These are phyloP conservation scores for Echeveria elegans DNA, from an alignment of 164 flowering plant genomes.

Conservation along the genomic window DNA sequence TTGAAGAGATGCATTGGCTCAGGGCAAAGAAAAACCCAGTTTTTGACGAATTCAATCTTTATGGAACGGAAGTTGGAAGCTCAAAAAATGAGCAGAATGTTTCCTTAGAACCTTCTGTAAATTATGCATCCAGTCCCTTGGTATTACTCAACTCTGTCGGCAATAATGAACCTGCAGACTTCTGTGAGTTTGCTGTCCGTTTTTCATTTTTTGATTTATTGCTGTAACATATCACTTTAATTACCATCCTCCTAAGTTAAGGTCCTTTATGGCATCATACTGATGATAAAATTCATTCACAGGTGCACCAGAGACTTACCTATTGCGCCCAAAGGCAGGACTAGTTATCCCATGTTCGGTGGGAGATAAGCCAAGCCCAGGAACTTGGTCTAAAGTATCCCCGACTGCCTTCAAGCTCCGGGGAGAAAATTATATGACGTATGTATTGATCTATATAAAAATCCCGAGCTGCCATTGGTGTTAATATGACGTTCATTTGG, in stretches of 20 bases:
- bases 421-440: slow-evolving; percentile 43
- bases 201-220: not conserved
- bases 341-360: slow-evolving; percentile 24
- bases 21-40: slow-evolving; percentile 1
- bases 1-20: not conserved
- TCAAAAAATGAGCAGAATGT: not conserved
- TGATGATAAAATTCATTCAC: slow-evolving; percentile 3
- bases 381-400: slow-evolving; percentile 37
- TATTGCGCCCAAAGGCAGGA: slow-evolving; percentile 39
- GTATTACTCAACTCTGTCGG: not conserved
- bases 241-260: not conserved
- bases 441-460: slow-evolving; percentile 2
- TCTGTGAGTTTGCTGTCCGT: not conserved
- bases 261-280: slow-evolving; percentile 3
- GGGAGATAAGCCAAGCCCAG: slow-evolving; percentile 28
- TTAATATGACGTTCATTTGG: not conserved
- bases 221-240: not conserved
- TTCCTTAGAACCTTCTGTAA: not conserved
- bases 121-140: not conserved
- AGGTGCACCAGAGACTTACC: slow-evolving; percentile 28
- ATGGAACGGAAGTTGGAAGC: not conserved
- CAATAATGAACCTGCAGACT: not conserved
- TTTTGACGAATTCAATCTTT: not conserved
- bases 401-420: slow-evolving; percentile 49
- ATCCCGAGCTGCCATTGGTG: no score